Evolutionary conservation across 108 stramenopile species (phyloP), one percentile per base, ranked within the genome.

Genomic region (Mayamaea pseudoterrestris): DNA sequence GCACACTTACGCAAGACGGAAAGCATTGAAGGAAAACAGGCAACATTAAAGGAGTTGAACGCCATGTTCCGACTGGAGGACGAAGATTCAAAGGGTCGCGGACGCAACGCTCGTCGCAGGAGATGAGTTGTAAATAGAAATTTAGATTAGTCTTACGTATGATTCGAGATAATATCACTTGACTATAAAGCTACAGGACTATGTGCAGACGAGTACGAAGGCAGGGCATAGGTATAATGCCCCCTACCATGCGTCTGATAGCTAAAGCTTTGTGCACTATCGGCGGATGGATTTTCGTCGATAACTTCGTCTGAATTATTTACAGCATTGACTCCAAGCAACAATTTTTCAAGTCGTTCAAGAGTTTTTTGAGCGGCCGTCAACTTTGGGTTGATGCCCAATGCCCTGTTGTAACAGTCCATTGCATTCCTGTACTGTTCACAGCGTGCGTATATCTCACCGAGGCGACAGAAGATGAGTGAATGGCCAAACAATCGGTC

Each of bases 41-140:
- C 64, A 31, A 74, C 90, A 7, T 51, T 97, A 44, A 76, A 78
- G 57, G 89, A 91, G 53, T 58, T 97, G 14, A 94, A 76, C 65
- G 80, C 76, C 44, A 94, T 97, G 92, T 97, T 94, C 73, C 73
- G 77, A 66, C 54, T 93, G 45, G 90, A 87, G 31, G 75, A 81
- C 27, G 80, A 80, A n/a, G 72, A 68, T 21, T 53, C 29, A 8
- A 40, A 66, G 46, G 61, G 65, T 14, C 50, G 65, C 24, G 62
- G 41, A 8, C 44, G 44, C 5, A 41, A 37, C 24, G 53, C 11
- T 48, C 27, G 37, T 8, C 18, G 18, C 20, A 14, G 37, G 18
- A 39, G 37, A 39, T 39, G 20, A 39, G 16, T 39, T 39, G 37
- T 20, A 20, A 39, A 39, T 34, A 34, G 32, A 34, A 11, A 12